Percentiles rank a stretch among this genome's conserved stretches.
phyloP scores from a whole-genome alignment of 305 asterid species.

The Fraxinus floribunda region DNA sequence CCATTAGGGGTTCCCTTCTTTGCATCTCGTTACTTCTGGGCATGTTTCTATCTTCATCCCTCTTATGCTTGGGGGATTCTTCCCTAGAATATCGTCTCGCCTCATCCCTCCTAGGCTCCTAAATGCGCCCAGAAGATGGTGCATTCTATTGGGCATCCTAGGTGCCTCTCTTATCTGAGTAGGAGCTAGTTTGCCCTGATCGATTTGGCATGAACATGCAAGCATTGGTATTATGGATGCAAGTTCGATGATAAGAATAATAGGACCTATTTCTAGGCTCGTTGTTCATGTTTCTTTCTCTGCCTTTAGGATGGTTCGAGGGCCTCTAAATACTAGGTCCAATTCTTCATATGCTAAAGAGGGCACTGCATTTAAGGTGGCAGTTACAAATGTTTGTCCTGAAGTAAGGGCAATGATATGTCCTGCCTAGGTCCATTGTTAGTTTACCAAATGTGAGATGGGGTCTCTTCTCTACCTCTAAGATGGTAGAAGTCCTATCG shows the following conservation, averaged over 20 bases:
- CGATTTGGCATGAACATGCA: neutral
- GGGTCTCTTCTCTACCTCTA: neutral
- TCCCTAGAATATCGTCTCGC: neutral
- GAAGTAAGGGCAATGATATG: neutral
- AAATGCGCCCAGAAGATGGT: neutral
- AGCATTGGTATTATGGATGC: neutral
- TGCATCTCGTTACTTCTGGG: too few species aligned
- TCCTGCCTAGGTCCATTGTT: too few species aligned
- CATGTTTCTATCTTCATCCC: neutral
- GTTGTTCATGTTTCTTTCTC: neutral
- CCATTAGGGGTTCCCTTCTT: neutral
- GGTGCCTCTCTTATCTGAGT: too few species aligned
- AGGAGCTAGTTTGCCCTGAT: too few species aligned
- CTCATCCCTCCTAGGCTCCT: neutral
- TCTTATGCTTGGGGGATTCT: too few species aligned
- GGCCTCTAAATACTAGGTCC: neutral
- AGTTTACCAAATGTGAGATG: neutral
- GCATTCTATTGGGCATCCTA: too few species aligned
- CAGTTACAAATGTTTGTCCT: neutral
- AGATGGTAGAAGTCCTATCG: too few species aligned
- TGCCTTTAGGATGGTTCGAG: neutral
- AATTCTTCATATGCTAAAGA: neutral
- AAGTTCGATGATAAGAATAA: neutral
- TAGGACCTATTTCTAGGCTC: neutral
- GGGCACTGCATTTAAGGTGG: neutral